phyloP scores from a whole-genome alignment of 345 rosid species.

The Pseudoturritis turrita region DNA sequence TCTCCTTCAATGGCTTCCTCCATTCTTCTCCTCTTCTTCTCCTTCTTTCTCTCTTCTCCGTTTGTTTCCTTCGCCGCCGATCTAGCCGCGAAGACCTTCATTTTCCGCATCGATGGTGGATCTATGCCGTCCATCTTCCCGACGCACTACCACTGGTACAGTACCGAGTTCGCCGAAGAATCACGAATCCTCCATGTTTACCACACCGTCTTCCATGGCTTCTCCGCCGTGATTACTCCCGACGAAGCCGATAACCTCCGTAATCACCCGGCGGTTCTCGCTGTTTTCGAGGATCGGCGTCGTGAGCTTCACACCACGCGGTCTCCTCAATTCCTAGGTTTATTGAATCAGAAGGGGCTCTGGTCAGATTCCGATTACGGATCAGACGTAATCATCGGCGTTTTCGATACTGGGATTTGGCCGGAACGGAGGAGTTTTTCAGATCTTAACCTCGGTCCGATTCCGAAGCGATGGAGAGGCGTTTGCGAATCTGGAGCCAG shows the following conservation, averaged over 20 bases:
- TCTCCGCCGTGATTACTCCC: conserved; percentile 60
- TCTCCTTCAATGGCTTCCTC: conserved; percentile 22
- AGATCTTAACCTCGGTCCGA: conserved; percentile 67
- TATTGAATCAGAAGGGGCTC: conserved; percentile 67
- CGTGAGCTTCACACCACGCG: conserved; percentile 81
- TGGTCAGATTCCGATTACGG: conserved; percentile 92
- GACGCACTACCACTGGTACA: conserved; percentile 82
- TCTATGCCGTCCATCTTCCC: conserved; percentile 83
- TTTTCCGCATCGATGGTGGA: conserved; percentile 58
- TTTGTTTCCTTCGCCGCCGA: neutral
- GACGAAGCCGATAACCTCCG: conserved; percentile 43
- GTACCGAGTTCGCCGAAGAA: conserved; percentile 59
- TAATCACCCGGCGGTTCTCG: conserved; percentile 61
- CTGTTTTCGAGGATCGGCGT: conserved; percentile 62
- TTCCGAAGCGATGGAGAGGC: conserved; percentile 79
- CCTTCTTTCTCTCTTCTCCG: conserved; percentile 22
- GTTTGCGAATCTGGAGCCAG: conserved; percentile 49
- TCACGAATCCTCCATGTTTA: conserved; percentile 66
- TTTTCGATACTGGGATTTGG: conserved; percentile 83
- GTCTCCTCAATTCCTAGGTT: conserved; percentile 83
- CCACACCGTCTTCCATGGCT: conserved; percentile 92
- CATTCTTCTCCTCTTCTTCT: conserved; percentile 5
- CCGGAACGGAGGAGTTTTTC: conserved; percentile 80
- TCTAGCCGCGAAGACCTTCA: conserved; percentile 49
- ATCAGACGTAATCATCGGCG: conserved; percentile 76